Percentiles rank a stretch among this genome's conserved stretches.
Conservation (phyloP, 164 flowering plant genomes). For the Platanus orientalis region DNA sequence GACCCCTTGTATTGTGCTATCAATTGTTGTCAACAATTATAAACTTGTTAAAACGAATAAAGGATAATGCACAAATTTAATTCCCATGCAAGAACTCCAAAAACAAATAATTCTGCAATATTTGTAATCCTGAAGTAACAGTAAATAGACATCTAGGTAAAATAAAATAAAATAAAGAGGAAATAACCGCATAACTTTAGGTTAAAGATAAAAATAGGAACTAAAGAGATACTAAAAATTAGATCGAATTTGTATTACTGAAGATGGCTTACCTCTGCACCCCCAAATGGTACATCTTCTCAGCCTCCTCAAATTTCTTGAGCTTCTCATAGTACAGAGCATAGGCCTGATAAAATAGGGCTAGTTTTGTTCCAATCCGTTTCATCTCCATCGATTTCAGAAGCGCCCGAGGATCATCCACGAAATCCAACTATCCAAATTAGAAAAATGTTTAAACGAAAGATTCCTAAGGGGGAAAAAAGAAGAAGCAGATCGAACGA, state of each 20-base stretch:
- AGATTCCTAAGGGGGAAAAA: background rate
- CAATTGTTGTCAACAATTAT: no score
- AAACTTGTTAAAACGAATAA: no score
- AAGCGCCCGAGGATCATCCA: constrained; percentile 65
- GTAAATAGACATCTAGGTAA: no score
- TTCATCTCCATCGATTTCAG: constrained; percentile 67
- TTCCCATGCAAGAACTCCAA: background rate
- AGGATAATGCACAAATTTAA: no score
- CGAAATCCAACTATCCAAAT: constrained; percentile 71
- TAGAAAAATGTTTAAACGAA: background rate
- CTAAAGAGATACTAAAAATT: background rate
- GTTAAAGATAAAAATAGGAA: background rate
- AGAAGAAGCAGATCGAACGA: background rate
- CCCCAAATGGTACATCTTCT: constrained; percentile 76
- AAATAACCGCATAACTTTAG: background rate
- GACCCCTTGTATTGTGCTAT: no score
- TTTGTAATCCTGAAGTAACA: no score
- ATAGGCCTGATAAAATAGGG: constrained; percentile 89
- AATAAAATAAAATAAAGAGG: no score
- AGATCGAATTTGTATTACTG: background rate
- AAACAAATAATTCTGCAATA: no score
- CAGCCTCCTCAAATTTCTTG: constrained; percentile 83
- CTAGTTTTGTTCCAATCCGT: constrained; percentile 54
- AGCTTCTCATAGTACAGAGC: constrained; percentile 82
- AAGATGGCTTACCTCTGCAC: constrained; percentile 62